Conservation (phyloP, 139 green algal species). For the Prasinococcaceae sp. region DNA sequence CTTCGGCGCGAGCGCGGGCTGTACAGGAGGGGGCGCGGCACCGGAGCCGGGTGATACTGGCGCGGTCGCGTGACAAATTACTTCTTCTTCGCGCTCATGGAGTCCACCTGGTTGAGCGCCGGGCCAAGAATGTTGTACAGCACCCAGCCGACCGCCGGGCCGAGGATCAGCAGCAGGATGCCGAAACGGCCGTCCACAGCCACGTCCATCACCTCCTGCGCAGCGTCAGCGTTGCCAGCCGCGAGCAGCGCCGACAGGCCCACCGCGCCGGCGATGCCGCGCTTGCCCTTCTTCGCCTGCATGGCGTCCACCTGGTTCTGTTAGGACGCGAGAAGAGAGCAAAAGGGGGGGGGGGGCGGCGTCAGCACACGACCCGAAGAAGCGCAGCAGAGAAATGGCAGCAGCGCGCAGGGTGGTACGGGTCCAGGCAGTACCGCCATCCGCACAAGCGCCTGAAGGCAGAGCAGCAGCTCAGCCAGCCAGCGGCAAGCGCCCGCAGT, state of each 20-base stretch:
- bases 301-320: slow-evolving; percentile 50
- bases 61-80: no score
- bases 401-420: no score
- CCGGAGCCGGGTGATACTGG: no score
- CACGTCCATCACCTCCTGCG: slow-evolving; percentile 48
- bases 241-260: slow-evolving; percentile 3
- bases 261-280: not conserved
- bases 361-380: no score
- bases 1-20: no score
- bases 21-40: no score
- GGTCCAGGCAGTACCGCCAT: no score
- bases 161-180: slow-evolving; percentile 32
- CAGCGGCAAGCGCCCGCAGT: no score
- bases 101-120: slow-evolving; percentile 41
- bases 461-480: no score
- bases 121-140: slow-evolving; percentile 58
- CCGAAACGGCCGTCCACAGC: slow-evolving; percentile 45
- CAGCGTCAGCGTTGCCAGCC: slow-evolving; percentile 9
- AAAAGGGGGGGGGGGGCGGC: no score
- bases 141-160: slow-evolving; percentile 54
- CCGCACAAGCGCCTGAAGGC: no score
- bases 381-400: no score
- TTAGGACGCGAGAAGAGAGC: slow-evolving; percentile 29
- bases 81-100: slow-evolving; percentile 37
- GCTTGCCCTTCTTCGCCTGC: slow-evolving; percentile 20